phyloP scores from a whole-genome alignment of 2,329 filamentous ascomycete genomes.

The Sporothrix euskadiensis region DNA sequence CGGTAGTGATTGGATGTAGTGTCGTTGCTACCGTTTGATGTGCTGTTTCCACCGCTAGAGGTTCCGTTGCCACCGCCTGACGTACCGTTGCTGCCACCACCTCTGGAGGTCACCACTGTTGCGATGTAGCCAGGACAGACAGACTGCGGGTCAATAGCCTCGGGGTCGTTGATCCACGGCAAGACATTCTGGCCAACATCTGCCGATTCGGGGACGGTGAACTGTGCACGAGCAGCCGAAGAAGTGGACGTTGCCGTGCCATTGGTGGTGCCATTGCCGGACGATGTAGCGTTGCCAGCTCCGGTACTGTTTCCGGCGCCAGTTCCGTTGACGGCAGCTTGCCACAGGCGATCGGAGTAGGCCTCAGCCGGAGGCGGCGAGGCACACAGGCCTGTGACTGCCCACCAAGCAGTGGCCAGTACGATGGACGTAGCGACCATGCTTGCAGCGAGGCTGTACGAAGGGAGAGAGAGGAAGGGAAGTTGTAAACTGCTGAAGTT shows the following conservation, averaged over 20 bases:
- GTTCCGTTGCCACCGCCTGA: neutral
- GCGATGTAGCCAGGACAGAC: conserved; percentile 70
- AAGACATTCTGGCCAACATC: conserved; percentile 51
- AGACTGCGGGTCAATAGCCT: conserved; percentile 62
- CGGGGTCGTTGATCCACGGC: conserved; percentile 65
- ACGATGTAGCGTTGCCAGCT: neutral
- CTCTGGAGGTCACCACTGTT: conserved; percentile 51
- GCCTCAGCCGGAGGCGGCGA: neutral
- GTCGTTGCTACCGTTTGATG: neutral
- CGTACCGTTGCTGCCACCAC: neutral
- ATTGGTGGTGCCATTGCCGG: neutral
- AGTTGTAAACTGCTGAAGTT: neutral
- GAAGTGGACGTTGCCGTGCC: conserved; percentile 15
- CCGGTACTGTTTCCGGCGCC: neutral
- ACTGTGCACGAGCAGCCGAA: conserved; percentile 35
- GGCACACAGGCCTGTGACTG: conserved; percentile 2
- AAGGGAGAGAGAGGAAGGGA: neutral
- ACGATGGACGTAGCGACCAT: conserved; percentile 1
- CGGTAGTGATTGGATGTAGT: neutral
- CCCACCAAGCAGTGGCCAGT: conserved; percentile 8
- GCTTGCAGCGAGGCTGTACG: neutral
- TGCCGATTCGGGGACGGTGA: conserved; percentile 50
- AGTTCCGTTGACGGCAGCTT: neutral
- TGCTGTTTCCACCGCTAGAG: neutral
- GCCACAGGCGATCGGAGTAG: neutral